phyloP scores from a whole-genome alignment of 148 eudicot genomes.

The Tetragonia tetragonoides region DNA sequence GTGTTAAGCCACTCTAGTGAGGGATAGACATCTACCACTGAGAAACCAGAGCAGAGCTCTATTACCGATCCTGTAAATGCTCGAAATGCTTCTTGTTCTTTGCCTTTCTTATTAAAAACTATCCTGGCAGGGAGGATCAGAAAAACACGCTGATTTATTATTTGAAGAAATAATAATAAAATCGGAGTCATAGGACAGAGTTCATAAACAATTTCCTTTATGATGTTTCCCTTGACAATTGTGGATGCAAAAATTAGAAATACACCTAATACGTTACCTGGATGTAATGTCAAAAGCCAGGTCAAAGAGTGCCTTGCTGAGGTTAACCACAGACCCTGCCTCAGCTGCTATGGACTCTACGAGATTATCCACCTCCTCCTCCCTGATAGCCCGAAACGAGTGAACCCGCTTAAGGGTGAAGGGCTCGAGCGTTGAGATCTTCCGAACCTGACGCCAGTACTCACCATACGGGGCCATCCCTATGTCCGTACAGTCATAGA shows the following conservation, averaged over 20 bases:
- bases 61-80: too few relatives aligned
- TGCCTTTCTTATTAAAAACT: too few relatives aligned
- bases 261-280: conserved; percentile 10
- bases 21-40: too few relatives aligned
- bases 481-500: conserved; percentile 23
- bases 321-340: conserved; percentile 23
- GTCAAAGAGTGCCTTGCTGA: conserved; percentile 23
- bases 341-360: not conserved
- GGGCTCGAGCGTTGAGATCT: conserved; percentile 29
- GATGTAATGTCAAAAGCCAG: conserved; percentile 29
- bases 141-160: too few relatives aligned
- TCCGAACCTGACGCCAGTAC: conserved; percentile 33
- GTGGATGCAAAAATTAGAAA: not conserved
- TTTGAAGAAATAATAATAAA: too few relatives aligned
- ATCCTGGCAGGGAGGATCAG: too few relatives aligned
- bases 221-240: too few relatives aligned
- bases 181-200: too few relatives aligned
- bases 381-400: conserved; percentile 19
- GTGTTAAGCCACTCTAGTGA: too few relatives aligned
- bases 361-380: conserved; percentile 26
- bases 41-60: too few relatives aligned
- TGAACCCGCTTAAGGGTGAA: conserved; percentile 25
- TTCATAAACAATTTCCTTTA: too few relatives aligned
- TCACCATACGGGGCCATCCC: conserved; percentile 27
- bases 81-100: too few relatives aligned